Evolutionary conservation across 805 yeast genomes (phyloP).

Genomic region (Kuraishia floccosa): DNA sequence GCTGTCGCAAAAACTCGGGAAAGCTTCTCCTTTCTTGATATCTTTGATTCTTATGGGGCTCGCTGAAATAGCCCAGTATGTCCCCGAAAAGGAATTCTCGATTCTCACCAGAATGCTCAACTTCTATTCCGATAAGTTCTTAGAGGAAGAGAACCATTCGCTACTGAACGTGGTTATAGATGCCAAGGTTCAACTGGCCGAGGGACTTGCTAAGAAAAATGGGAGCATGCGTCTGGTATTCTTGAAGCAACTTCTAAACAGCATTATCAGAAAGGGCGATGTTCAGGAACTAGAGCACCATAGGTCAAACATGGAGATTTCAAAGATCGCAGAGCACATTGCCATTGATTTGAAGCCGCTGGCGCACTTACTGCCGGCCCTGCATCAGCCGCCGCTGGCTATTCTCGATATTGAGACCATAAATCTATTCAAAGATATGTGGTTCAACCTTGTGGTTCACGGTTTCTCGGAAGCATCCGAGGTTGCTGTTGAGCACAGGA

Average conservation of each 20-base stretch:
- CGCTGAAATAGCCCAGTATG: slow-evolving; percentile 46
- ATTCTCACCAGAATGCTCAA: slow-evolving; percentile 47
- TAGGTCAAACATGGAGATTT: slow-evolving; percentile 63
- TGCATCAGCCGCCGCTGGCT: slow-evolving; percentile 29
- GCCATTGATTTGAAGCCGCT: slow-evolving; percentile 57
- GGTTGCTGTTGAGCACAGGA: slow-evolving; percentile 31
- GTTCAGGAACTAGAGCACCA: slow-evolving; percentile 59
- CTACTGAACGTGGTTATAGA: slow-evolving; percentile 28
- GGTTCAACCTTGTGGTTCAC: slow-evolving; percentile 92
- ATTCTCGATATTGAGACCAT: slow-evolving; percentile 37
- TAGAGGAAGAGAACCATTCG: slow-evolving; percentile 24
- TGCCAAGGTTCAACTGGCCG: slow-evolving; percentile 37
- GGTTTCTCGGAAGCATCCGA: slow-evolving; percentile 64
- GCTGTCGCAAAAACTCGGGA: slow-evolving; percentile 59
- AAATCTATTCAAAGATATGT: slow-evolving; percentile 68
- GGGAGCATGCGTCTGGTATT: slow-evolving; percentile 39
- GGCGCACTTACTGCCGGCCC: slow-evolving; percentile 60
- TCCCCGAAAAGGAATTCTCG: slow-evolving; percentile 57
- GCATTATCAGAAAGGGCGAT: slow-evolving; percentile 71
- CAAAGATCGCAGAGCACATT: slow-evolving; percentile 60
- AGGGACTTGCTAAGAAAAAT: slow-evolving; percentile 16
- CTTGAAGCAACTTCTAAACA: slow-evolving; percentile 52
- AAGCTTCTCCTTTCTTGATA: slow-evolving; percentile 40
- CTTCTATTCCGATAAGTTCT: slow-evolving; percentile 40
- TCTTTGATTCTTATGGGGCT: slow-evolving; percentile 48